Conservation (phyloP, 768 basidiomycete genomes). For the Ramaria rubella region DNA sequence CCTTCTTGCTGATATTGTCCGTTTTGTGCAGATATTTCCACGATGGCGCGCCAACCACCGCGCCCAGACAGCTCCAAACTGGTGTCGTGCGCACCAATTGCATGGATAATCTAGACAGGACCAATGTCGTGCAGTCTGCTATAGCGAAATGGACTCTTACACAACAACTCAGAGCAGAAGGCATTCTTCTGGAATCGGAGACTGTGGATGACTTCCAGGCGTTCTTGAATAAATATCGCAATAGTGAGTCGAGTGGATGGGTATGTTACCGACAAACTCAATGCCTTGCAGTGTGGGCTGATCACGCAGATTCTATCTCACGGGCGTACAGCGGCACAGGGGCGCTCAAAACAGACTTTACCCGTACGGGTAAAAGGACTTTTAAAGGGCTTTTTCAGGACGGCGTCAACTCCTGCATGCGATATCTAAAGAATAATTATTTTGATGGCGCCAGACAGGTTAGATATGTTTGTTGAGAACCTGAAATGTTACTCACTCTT, state of each 20-base stretch:
- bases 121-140: conserved; percentile 92
- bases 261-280: conserved; percentile 8
- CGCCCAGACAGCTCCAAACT: conserved; percentile 53
- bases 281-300: conserved; percentile 77
- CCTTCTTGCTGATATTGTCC: not conserved
- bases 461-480: conserved; percentile 12
- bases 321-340: conserved; percentile 92
- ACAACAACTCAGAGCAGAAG: conserved; percentile 65
- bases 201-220: conserved; percentile 75
- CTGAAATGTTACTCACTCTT: not conserved
- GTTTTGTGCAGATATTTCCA: conserved; percentile 63
- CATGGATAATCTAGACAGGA: conserved; percentile 95
- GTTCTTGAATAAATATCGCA: conserved; percentile 78
- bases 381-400: conserved; percentile 76
- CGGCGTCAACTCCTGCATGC: conserved; percentile 71
- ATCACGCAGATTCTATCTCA: conserved; percentile 89
- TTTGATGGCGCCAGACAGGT: conserved; percentile 92
- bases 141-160: conserved; percentile 82
- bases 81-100: conserved; percentile 92
- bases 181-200: conserved; percentile 64
- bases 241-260: conserved; percentile 49
- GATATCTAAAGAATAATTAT: conserved; percentile 95
- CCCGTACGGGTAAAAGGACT: conserved; percentile 86
- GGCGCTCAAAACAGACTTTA: conserved; percentile 95
- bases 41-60: conserved; percentile 40